Conservation (phyloP, 495 filamentous ascomycete species). For the Monascus purpureus region DNA sequence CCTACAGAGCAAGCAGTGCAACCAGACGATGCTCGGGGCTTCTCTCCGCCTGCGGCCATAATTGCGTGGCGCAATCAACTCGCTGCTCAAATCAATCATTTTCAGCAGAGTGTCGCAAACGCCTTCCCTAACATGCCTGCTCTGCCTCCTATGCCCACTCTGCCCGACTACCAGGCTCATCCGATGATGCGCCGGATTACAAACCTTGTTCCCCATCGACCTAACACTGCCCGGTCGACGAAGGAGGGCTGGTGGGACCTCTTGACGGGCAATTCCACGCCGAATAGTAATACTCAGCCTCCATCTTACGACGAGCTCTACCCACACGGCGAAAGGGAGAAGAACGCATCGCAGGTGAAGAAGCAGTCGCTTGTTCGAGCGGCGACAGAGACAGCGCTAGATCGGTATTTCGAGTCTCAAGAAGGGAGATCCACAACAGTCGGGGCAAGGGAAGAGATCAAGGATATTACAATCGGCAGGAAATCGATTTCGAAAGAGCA, state of each 20-base stretch:
- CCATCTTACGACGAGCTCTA: slow-evolving; percentile 76
- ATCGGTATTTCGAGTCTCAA: slow-evolving; percentile 49
- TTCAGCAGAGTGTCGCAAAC: slow-evolving; percentile 57
- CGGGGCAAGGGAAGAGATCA: slow-evolving; percentile 25
- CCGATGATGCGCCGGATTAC: slow-evolving; percentile 61
- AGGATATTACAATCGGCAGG: slow-evolving; percentile 30
- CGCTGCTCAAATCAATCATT: slow-evolving; percentile 61
- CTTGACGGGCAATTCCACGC: slow-evolving; percentile 35
- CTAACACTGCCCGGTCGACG: slow-evolving; percentile 25
- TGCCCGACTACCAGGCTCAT: slow-evolving; percentile 61
- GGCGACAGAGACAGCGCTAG: slow-evolving; percentile 48
- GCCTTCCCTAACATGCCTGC: slow-evolving; percentile 56
- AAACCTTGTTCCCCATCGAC: slow-evolving; percentile 52
- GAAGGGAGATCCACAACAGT: slow-evolving; percentile 31
- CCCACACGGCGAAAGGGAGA: slow-evolving; percentile 34
- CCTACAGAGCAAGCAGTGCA: slow-evolving; percentile 14
- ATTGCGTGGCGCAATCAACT: slow-evolving; percentile 65
- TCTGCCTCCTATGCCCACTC: slow-evolving; percentile 41
- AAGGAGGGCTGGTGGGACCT: slow-evolving; percentile 61
- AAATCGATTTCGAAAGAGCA: slow-evolving; percentile 51
- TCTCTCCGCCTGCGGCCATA: slow-evolving; percentile 48
- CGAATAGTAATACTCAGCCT: slow-evolving; percentile 31
- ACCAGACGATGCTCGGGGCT: slow-evolving; percentile 18
- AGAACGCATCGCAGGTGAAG: slow-evolving; percentile 41
- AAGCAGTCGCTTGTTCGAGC: slow-evolving; percentile 46